A percentile compares a stretch with the other conserved stretches of the same genome.
These are phyloP conservation scores for Diutina pseudorugosa DNA, from an alignment of 1,139 yeast species.

Conservation along the genomic window DNA sequence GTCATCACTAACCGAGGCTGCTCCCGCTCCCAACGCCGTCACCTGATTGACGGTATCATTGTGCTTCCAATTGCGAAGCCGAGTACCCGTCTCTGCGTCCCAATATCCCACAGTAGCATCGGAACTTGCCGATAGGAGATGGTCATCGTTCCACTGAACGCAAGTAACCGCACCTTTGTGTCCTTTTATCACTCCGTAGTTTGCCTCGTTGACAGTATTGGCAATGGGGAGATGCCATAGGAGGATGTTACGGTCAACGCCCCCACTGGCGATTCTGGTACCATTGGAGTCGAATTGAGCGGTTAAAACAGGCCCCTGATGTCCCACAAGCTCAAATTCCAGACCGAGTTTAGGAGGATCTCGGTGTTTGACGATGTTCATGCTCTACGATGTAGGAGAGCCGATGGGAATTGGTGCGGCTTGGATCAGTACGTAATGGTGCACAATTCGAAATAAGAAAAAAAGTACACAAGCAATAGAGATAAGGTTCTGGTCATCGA, in stretches of 20 bases:
- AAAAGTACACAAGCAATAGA: too few relatives aligned
- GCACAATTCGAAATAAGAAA: too few relatives aligned
- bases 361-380: background rate
- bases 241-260: slow-evolving; percentile 33
- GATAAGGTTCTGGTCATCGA: background rate
- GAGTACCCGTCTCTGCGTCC: slow-evolving; percentile 44
- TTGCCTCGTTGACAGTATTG: slow-evolving; percentile 11
- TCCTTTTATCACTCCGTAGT: slow-evolving; percentile 27
- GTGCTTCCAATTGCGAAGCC: slow-evolving; percentile 47
- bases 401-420: background rate
- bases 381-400: background rate
- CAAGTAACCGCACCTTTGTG: slow-evolving; percentile 43
- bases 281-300: slow-evolving; percentile 34
- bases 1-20: slow-evolving; percentile 47
- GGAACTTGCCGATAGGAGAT: slow-evolving; percentile 34
- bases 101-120: slow-evolving; percentile 40
- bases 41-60: slow-evolving; percentile 16
- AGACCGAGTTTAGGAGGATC: slow-evolving; percentile 5
- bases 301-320: slow-evolving; percentile 35
- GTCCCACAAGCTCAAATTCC: slow-evolving; percentile 29
- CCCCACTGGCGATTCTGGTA: slow-evolving; percentile 36
- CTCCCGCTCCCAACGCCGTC: slow-evolving; percentile 14
- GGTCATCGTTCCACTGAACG: slow-evolving; percentile 29
- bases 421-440: too few relatives aligned
- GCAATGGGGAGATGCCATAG: slow-evolving; percentile 33